Evolutionary conservation across 306 rosid genomes (phyloP).

Genomic region (Nissolia schottii): DNA sequence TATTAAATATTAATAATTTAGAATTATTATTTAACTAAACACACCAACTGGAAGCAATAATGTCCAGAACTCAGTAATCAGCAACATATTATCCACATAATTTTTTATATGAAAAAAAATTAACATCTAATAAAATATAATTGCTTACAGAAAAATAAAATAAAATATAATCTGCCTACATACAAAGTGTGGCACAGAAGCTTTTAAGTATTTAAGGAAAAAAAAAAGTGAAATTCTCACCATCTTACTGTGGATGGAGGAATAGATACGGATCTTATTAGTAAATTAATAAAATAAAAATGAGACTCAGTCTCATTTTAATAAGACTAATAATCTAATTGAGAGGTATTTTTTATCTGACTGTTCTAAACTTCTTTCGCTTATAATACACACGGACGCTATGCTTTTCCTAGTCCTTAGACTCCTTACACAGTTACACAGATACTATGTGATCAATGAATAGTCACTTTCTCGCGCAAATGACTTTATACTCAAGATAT

Average conservation of each 20-base stretch:
- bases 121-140: not conserved
- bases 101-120: not conserved
- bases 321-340: too few relatives aligned
- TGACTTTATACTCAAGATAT: not conserved
- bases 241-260: too few relatives aligned
- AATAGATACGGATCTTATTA: too few relatives aligned
- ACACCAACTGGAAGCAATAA: not conserved
- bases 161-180: too few relatives aligned
- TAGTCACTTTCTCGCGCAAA: not conserved
- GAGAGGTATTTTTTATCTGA: too few relatives aligned
- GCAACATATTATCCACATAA: not conserved
- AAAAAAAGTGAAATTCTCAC: too few relatives aligned
- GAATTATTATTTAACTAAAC: not conserved
- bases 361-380: not conserved
- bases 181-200: too few relatives aligned
- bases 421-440: too few relatives aligned
- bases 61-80: not conserved
- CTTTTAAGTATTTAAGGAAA: too few relatives aligned
- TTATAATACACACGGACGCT: not conserved
- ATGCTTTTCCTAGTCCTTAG: too few relatives aligned
- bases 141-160: not conserved
- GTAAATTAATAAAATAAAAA: too few relatives aligned
- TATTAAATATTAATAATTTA: not conserved
- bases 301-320: too few relatives aligned
- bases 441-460: not conserved